phyloP scores from a whole-genome alignment of 768 basidiomycete species.

The Strobilomyces confusus region DNA sequence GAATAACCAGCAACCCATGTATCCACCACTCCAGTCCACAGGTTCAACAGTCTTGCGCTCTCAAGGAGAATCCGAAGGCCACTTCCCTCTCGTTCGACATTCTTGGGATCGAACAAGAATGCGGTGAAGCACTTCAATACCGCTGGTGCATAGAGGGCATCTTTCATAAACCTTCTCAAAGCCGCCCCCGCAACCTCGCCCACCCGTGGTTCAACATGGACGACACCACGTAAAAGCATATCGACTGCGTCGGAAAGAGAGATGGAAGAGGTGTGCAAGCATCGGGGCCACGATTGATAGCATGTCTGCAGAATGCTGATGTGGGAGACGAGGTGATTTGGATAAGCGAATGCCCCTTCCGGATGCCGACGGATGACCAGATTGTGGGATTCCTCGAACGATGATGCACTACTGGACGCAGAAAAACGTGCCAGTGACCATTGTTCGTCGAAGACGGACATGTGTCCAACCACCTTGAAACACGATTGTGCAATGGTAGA shows the following conservation, averaged over 20 bases:
- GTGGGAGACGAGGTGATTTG: slow-evolving; percentile 52
- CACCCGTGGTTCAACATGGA: slow-evolving; percentile 78
- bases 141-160: slow-evolving; percentile 48
- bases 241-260: slow-evolving; percentile 62
- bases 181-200: slow-evolving; percentile 65
- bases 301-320: slow-evolving; percentile 71
- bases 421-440: slow-evolving; percentile 60
- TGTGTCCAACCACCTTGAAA: slow-evolving; percentile 60
- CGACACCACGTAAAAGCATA: slow-evolving; percentile 75
- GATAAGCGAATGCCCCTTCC: slow-evolving; percentile 64
- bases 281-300: slow-evolving; percentile 84
- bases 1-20: slow-evolving; percentile 56
- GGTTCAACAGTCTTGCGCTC: slow-evolving; percentile 56
- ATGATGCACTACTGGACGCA: slow-evolving; percentile 32
- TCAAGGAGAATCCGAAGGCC: slow-evolving; percentile 63
- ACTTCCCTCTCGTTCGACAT: slow-evolving; percentile 60
- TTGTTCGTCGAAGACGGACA: slow-evolving; percentile 85
- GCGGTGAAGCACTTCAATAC: slow-evolving; percentile 63
- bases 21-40: slow-evolving; percentile 75
- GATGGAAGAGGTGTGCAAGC: slow-evolving; percentile 52
- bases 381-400: slow-evolving; percentile 69
- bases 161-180: slow-evolving; percentile 68
- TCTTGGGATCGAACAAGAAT: slow-evolving; percentile 69
- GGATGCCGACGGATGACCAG: slow-evolving; percentile 64
- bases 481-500: slow-evolving; percentile 55